Percentiles rank a stretch among this genome's conserved stretches.
Conservation (phyloP, 768 basidiomycete genomes). For the Russula ochroleuca region DNA sequence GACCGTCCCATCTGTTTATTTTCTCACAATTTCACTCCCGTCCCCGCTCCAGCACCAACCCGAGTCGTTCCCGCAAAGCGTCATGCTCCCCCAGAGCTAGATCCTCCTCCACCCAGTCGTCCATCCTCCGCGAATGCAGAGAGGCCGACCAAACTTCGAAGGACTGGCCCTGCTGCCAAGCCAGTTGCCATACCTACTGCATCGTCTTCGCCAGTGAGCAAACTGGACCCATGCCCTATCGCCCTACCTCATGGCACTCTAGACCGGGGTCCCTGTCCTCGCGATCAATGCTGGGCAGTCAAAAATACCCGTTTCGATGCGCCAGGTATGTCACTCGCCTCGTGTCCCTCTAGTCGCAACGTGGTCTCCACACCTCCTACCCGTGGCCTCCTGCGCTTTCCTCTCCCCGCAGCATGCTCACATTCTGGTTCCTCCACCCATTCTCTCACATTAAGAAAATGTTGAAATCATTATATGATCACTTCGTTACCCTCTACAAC, state of each 20-base stretch:
- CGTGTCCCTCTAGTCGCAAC: conserved; percentile 16
- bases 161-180: conserved; percentile 42
- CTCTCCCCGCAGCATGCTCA: conserved; percentile 7
- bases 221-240: neutral
- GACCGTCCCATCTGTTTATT: conserved; percentile 55
- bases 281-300: conserved; percentile 64
- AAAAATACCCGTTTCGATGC: conserved; percentile 64
- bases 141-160: conserved; percentile 58
- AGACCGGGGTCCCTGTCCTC: conserved; percentile 64
- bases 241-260: neutral
- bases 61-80: conserved; percentile 51
- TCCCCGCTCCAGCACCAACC: conserved; percentile 27
- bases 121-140: conserved; percentile 35
- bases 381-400: neutral
- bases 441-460: conserved; percentile 46
- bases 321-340: conserved; percentile 52
- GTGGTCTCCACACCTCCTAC: conserved; percentile 13
- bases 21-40: conserved; percentile 49
- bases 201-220: conserved; percentile 34
- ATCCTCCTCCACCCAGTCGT: conserved; percentile 12
- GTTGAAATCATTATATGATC: conserved; percentile 70
- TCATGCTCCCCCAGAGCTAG: conserved; percentile 29
- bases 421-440: neutral
- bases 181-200: conserved; percentile 43
- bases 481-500: conserved; percentile 66